These are phyloP conservation scores for Yamadazyma sp. DNA, from an alignment of 805 yeast species.

Conservation along the genomic window DNA sequence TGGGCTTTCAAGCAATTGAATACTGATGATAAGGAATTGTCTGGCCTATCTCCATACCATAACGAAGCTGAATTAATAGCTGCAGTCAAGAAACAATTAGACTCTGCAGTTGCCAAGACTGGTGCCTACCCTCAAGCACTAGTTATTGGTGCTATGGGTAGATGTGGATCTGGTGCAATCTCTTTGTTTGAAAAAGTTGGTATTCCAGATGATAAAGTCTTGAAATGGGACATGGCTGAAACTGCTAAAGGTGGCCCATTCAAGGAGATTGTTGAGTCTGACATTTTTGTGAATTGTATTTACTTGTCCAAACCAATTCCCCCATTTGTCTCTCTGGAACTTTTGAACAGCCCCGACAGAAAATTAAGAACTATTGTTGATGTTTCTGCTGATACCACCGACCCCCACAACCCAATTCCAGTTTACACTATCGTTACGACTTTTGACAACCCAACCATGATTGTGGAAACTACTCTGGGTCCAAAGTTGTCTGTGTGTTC, in stretches of 20 bases:
- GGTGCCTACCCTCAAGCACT: slow-evolving; percentile 74
- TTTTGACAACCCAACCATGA: slow-evolving; percentile 86
- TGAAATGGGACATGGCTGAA: slow-evolving; percentile 96
- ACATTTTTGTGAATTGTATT: slow-evolving; percentile 93
- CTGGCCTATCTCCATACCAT: slow-evolving; percentile 79
- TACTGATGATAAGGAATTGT: slow-evolving; percentile 63
- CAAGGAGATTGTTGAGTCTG: slow-evolving; percentile 82
- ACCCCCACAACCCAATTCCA: slow-evolving; percentile 97
- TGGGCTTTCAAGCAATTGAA: slow-evolving; percentile 91
- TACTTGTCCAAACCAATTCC: slow-evolving; percentile 91
- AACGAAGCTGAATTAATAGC: slow-evolving; percentile 67
- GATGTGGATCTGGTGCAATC: slow-evolving; percentile 98
- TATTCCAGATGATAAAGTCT: slow-evolving; percentile 76
- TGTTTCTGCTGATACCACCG: slow-evolving; percentile 97
- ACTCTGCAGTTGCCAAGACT: slow-evolving; percentile 53
- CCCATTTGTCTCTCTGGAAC: slow-evolving; percentile 75
- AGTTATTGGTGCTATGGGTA: slow-evolving; percentile 95
- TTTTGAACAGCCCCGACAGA: slow-evolving; percentile 67
- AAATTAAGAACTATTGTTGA: slow-evolving; percentile 89
- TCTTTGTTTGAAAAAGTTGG: slow-evolving; percentile 82
- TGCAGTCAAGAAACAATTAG: slow-evolving; percentile 62
- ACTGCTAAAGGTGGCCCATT: slow-evolving; percentile 97
- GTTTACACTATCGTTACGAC: slow-evolving; percentile 88
- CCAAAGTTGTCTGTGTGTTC: slow-evolving; percentile 89
- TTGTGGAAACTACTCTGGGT: slow-evolving; percentile 73